Evolutionary conservation across 2,329 filamentous ascomycete species (phyloP), one percentile per base, ranked within the genome.

Genomic region (Zarea fungicola): DNA sequence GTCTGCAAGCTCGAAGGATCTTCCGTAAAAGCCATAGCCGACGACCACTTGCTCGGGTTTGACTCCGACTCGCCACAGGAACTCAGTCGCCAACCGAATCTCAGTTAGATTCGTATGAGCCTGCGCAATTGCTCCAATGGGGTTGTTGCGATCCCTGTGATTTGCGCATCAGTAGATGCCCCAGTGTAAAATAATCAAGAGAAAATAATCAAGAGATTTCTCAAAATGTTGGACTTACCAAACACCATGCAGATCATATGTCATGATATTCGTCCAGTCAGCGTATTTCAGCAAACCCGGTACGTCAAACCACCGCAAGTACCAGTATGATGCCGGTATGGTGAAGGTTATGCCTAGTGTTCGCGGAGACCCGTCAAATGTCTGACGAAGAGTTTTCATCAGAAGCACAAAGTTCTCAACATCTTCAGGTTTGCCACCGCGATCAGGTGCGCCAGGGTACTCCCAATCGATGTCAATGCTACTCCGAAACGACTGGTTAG

Each of bases 81-180:
- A 66, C 4, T 74, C 65, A 0, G 74, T 41, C 0, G 63, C 62
- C 1, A 54, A 23, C 5, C 69, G 59, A 16, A 76, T 75, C 55
- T 77, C 72, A 2, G 71, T 73, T 0, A 76, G 47, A 52, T 77
- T 75, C 1, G 73, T 73, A 51, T 77, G 73, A 0, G 58, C 58
- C 4, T 62, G 56, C 5, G 73, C 60, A n/a, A 59, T 53, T 2
- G 53, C 23, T 0, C 69, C 67, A 13, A 63, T 65, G 1, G 47
- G 66, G 52, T 65, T 62, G 0, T 54, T 19, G 1, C 41, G 11
- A 50, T 74, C 71, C 28, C 28, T 31, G 28, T 31, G 28, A 9
- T 31, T 8, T 31, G 28, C 8, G 28, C 8, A 31, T 8, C 8
- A 14, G 28, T 31, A 31, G 8, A 31, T 14, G 8, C 8, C 8